Conservation (phyloP, 208 protist genomes). For the Crithidia expoeki region DNA sequence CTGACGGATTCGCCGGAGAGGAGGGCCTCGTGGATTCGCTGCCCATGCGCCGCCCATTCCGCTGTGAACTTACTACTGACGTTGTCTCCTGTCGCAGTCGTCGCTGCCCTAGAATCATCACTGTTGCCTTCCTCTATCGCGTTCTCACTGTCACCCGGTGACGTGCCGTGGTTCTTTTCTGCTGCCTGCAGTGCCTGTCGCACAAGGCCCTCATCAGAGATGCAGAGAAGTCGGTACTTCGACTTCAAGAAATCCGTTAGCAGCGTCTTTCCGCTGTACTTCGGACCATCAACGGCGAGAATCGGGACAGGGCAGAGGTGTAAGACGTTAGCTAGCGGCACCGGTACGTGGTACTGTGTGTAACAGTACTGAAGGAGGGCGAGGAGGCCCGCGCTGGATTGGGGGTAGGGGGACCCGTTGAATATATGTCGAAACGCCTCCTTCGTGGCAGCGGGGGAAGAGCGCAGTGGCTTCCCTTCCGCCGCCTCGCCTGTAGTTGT, state of each 20-base stretch:
- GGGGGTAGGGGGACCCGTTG: conserved; percentile 26
- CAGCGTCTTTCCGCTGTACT: conserved; percentile 81
- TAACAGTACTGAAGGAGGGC: conserved; percentile 37
- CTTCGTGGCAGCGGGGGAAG: conserved; percentile 2
- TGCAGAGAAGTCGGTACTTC: conserved; percentile 48
- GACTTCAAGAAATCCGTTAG: conserved; percentile 48
- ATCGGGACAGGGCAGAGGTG: conserved; percentile 59
- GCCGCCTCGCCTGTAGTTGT: neutral
- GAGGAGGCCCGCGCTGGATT: conserved; percentile 34
- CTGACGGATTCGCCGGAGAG: conserved; percentile 53
- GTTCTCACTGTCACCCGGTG: neutral
- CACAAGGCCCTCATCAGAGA: conserved; percentile 66
- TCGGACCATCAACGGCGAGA: conserved; percentile 75
- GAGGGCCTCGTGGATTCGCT: conserved; percentile 42
- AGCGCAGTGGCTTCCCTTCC: neutral
- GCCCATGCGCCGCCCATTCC: conserved; percentile 52
- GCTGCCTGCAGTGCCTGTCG: conserved; percentile 44
- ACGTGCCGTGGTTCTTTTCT: neutral
- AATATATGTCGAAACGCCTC: conserved; percentile 53
- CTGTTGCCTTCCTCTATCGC: neutral
- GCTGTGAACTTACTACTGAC: neutral
- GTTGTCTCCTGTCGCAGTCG: neutral
- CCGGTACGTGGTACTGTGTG: conserved; percentile 13
- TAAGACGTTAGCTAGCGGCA: conserved; percentile 39
- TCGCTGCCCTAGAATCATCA: too few species aligned